Base-by-base conservation (phyloP, 108 stramenopile genomes). In the Conticribra weissflogii region DNA sequence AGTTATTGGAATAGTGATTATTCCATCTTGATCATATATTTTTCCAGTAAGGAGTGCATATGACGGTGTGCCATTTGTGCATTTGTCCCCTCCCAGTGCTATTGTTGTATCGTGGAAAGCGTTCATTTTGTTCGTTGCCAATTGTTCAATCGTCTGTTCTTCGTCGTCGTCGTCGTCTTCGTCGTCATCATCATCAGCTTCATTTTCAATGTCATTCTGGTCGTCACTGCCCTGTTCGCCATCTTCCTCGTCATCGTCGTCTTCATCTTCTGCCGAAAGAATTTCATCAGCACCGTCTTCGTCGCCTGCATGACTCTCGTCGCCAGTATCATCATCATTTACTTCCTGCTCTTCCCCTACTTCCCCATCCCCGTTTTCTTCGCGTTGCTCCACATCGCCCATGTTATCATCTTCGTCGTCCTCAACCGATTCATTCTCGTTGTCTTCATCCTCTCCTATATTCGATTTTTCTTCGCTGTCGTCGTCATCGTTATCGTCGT, bases 21-120 rank as follows among this genome's bases (percentile, higher is more conserved):
- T 4, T 29, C 7, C 1, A 28, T 66, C 52, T 9, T 54, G 32
- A 1, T 49, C 52, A 14, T 54, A 12, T 41, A 9, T 55, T 1
- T 29, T 54, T n/a, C 65, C 65, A n/a, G 65, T 54, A 32, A 66
- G 65, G 19, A 66, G 31, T 19, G 65, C 65, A 28, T 66, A 66
- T 31, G 65, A 51, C 7, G 65, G 65, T 15, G 46, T 64, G n/a
- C 59, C 59, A 21, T 60, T 23, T 1, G 41, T 41, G 41, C 59
- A 60, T 36, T 45, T 30, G 28, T 23, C 24, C 9, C 59, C 59
- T 14, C 59, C 59, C 3, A 58, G 18, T 30, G 19, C 14, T 34
- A 60, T 19, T 21, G 12, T 0, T 16, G 44, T 44, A 9, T 36
- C 17, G 17, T 18, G 32, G n/a, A 45, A 8, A 34, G 41, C 14